A percentile compares a stretch with the other conserved stretches of the same genome.
phyloP scores from a whole-genome alignment of 805 yeast genomes.

The Starmerella powellii region DNA sequence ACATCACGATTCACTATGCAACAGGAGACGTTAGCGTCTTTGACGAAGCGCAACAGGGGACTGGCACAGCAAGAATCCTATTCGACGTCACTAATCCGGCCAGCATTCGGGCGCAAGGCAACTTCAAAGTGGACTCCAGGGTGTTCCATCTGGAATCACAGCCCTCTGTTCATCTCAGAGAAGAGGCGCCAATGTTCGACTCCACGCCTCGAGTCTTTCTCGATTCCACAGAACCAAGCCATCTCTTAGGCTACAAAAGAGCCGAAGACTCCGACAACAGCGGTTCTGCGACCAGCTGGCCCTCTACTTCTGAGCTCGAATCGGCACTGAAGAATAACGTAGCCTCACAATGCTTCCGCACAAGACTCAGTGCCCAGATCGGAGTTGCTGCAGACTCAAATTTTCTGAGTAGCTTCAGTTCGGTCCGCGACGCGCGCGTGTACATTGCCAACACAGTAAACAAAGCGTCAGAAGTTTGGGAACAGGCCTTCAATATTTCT shows the following conservation, averaged over 20 bases:
- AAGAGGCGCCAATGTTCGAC: background rate
- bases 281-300: background rate
- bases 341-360: background rate
- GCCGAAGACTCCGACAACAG: background rate
- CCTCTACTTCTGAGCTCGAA: background rate
- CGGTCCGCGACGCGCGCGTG: conserved; percentile 23
- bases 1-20: background rate
- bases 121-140: background rate
- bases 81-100: background rate
- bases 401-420: conserved; percentile 25
- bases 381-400: conserved; percentile 32
- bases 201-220: no score
- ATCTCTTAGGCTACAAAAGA: no score
- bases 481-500: conserved; percentile 29
- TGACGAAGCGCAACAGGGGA: no score
- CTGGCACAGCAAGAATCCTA: background rate
- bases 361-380: conserved; percentile 22
- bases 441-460: conserved; percentile 28
- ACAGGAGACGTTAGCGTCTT: background rate
- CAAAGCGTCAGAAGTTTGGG: conserved; percentile 29
- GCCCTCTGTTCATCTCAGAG: background rate
- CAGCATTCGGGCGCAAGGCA: background rate
- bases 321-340: background rate
- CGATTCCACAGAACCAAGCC: no score
- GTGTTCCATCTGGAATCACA: background rate